Base-by-base conservation (phyloP, 2,329 filamentous ascomycete species). In the Tolypocladium tropicale region DNA sequence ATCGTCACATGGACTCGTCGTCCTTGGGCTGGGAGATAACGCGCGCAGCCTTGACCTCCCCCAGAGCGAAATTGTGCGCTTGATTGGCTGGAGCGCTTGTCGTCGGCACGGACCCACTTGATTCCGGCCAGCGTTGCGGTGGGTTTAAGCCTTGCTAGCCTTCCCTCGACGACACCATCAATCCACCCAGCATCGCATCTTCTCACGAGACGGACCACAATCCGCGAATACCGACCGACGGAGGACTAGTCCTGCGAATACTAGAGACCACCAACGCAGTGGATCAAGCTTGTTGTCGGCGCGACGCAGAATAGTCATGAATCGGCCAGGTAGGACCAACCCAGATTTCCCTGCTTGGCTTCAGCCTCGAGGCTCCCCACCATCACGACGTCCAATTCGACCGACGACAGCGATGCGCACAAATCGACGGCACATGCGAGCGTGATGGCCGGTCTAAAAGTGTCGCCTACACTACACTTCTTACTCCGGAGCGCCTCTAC, bases 281-380 rank as follows among this genome's bases (percentile, higher is more conserved):
- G 37, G 39, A 32, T 30, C 33, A 32, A n/a, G 6, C 37, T 18
- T 32, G 28, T 34, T 21, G 48, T 56, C 43, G 33, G 12, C 33
- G 37, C 56, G 33, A 55, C 46, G 48, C 32, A 43, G n/a, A 56
- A 60, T 67, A 70, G 76, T 70, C 67, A 83, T 83, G 80, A 82
- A 82, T 70, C 76, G 80, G 75, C 76, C 78, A 82, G 80, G 80
- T 83, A 82, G 70, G 75, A 67, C 66, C 63, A 59, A 62, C 62
- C 67, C 63, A 60, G 58, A 61, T 61, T 53, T 63, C 60, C 56
- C 63, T 60, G 60, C 60, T 58, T 54, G 36, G 6, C 62, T 56
- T 60, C 60, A 61, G 60, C 63, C 60, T 62, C 54, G 57, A 33
- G 39, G 37, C 48, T 28, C 52, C 25, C 48, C 18, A 10, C 36